Percentiles rank a stretch among this genome's conserved stretches.
These are phyloP conservation scores for Pyrenophora teres DNA, from an alignment of 2,329 filamentous ascomycete genomes.

Conservation along the genomic window DNA sequence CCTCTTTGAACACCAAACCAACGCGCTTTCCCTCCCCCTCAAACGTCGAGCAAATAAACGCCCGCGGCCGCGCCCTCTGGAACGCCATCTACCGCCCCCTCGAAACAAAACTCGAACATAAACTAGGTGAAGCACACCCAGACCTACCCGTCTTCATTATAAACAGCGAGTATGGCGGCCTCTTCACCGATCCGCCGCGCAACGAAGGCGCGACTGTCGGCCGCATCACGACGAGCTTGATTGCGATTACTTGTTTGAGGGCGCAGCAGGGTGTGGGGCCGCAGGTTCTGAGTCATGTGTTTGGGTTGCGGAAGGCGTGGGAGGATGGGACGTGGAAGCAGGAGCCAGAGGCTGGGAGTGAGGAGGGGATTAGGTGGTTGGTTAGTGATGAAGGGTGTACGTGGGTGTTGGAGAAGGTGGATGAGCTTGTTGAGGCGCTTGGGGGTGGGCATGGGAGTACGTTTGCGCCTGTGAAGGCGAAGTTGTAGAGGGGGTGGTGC, in stretches of 20 bases:
- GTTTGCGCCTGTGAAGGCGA: conserved; percentile 38
- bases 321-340: conserved; percentile 65
- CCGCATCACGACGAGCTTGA: conserved; percentile 70
- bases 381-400: conserved; percentile 67
- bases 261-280: conserved; percentile 82
- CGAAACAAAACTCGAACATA: conserved; percentile 70
- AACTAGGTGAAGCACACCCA: conserved; percentile 76
- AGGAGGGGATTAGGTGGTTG: conserved; percentile 65
- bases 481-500: conserved; percentile 16
- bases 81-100: conserved; percentile 77
- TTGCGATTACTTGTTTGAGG: conserved; percentile 75
- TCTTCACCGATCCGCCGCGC: conserved; percentile 70
- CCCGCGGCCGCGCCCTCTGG: conserved; percentile 71
- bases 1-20: conserved; percentile 60
- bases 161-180: conserved; percentile 71
- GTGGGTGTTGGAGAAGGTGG: conserved; percentile 67
- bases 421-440: conserved; percentile 59
- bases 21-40: conserved; percentile 54
- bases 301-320: conserved; percentile 76
- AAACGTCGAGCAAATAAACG: conserved; percentile 61
- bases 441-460: conserved; percentile 36
- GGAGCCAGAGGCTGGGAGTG: conserved; percentile 52
- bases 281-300: conserved; percentile 80
- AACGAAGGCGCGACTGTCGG: conserved; percentile 62
- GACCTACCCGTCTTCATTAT: conserved; percentile 83